Conservation (phyloP, 2,329 filamentous ascomycete species). For the Coniella vitis region DNA sequence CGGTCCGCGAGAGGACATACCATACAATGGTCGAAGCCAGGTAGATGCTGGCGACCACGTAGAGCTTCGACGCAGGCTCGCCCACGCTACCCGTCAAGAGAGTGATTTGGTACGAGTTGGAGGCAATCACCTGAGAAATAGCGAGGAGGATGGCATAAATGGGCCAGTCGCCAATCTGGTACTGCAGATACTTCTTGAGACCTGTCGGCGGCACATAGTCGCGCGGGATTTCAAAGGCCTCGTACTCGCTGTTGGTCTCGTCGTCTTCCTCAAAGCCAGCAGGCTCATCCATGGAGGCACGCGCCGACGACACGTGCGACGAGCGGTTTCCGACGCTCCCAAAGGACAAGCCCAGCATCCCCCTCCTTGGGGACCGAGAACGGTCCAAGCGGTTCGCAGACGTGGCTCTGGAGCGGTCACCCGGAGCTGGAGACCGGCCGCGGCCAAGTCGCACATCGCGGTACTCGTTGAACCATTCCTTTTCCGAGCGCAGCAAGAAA, state of each 20-base stretch:
- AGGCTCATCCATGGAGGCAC: background rate
- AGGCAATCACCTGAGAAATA: conserved; percentile 53
- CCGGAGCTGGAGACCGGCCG: conserved; percentile 6
- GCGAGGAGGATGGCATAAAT: conserved; percentile 53
- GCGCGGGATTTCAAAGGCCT: conserved; percentile 14
- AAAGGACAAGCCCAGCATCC: conserved; percentile 13
- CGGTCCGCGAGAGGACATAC: conserved; percentile 52
- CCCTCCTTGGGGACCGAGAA: conserved; percentile 29
- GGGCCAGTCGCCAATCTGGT: conserved; percentile 49
- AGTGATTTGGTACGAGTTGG: conserved; percentile 59
- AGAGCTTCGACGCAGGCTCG: conserved; percentile 49
- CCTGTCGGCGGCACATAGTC: conserved; percentile 52
- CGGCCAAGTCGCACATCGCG: conserved; percentile 51
- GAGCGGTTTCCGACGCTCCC: background rate
- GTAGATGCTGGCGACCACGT: conserved; percentile 51
- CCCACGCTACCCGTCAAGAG: conserved; percentile 55
- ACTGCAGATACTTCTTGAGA: conserved; percentile 37
- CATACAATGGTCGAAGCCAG: conserved; percentile 48
- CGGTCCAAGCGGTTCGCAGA: conserved; percentile 23
- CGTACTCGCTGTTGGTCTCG: conserved; percentile 5
- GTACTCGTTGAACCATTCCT: conserved; percentile 57
- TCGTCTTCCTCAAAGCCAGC: background rate
- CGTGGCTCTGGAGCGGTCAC: conserved; percentile 13
- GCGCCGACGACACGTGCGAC: background rate
- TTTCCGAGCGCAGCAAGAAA: conserved; percentile 58